Evolutionary conservation across 2,329 filamentous ascomycete genomes (phyloP).

Genomic region (Coniochaeta sp.): DNA sequence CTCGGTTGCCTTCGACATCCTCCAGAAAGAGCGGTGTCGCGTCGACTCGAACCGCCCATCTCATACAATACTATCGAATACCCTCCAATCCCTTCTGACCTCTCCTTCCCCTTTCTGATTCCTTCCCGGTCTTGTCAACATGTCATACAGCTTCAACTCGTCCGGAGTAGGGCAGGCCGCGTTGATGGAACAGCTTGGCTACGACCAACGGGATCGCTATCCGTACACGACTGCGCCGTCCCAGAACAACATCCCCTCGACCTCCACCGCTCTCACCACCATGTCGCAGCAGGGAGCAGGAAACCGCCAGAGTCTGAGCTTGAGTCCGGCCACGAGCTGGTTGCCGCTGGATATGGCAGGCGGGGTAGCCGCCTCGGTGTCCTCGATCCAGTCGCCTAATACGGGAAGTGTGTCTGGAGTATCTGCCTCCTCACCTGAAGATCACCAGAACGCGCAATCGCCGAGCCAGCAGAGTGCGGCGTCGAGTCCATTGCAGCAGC

Average conservation of each 20-base stretch:
- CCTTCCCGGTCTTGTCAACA: constrained; percentile 29
- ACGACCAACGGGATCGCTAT: constrained; percentile 52
- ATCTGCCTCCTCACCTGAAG: constrained; percentile 46
- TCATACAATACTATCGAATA: constrained; percentile 35
- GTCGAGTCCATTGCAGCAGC: constrained; percentile 46
- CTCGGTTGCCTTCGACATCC: too few species aligned
- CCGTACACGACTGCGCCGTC: constrained; percentile 34
- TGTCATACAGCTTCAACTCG: constrained; percentile 55
- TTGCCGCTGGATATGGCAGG: constrained; percentile 42
- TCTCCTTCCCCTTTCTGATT: constrained; percentile 21
- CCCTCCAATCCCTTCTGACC: constrained; percentile 28
- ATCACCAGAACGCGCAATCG: constrained; percentile 37
- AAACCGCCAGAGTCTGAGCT: constrained; percentile 30
- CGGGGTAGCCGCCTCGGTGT: constrained; percentile 17
- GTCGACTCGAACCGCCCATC: constrained; percentile 4
- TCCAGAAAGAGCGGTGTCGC: constrained; percentile 32
- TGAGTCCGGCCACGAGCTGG: constrained; percentile 36
- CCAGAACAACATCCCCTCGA: constrained; percentile 25
- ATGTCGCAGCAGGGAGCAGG: constrained; percentile 33
- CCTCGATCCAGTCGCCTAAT: constrained; percentile 31
- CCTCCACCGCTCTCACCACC: constrained; percentile 25
- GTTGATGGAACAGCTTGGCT: constrained; percentile 52
- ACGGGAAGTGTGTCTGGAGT: constrained; percentile 31
- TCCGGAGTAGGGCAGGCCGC: constrained; percentile 47
- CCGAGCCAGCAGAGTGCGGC: constrained; percentile 38